Evolutionary conservation across 1,284 basidiomycete genomes (phyloP), one percentile per base, ranked within the genome.

Genomic region (Irpex rosettiformis): DNA sequence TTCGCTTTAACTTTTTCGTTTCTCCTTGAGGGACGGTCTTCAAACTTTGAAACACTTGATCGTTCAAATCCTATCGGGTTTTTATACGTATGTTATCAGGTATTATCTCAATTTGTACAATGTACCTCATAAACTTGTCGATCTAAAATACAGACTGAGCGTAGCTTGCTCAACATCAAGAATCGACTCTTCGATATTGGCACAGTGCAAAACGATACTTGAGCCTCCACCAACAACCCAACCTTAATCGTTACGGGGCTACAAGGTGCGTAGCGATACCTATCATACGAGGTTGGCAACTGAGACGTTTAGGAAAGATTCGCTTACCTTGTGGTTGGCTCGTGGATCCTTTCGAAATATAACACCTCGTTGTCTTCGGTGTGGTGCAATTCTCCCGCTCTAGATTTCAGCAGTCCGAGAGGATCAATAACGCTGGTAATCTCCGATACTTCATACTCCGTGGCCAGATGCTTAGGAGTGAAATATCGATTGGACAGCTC

Each of bases 331-430:
- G 43, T 7, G 8, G 5, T 29, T 22, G 49, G 7, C 16, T 25
- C 49, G 11, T 4, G 6, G 16, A n/a, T 25, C 11, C 49, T 13
- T 27, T 52, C 49, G 25, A 27, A 52, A 29, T 52, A 52, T 22
- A 52, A 18, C 22, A 52, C 49, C 24, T 52, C 49, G 49, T 52
- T 52, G 49, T 52, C 49, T 10, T 29, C 28, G 10, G 49, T 52
- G 43, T 52, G 22, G 6, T 18, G 13, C 10, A 6, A 6, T 4
- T 25, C 49, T 5, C 11, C 4, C 10, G 8, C 49, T 24, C 11
- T 6, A 4, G 7, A 24, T 6, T 16, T 27, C 49, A 52, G 22
- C 22, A 52, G 5, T 6, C 49, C 24, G 5, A 24, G 13, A 4
- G 49, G 49, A 25, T 52, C 49, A 13, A 52, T 33, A 33, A 33